phyloP scores from a whole-genome alignment of 2,329 filamentous ascomycete genomes.

The Trichoderma semiorbis region DNA sequence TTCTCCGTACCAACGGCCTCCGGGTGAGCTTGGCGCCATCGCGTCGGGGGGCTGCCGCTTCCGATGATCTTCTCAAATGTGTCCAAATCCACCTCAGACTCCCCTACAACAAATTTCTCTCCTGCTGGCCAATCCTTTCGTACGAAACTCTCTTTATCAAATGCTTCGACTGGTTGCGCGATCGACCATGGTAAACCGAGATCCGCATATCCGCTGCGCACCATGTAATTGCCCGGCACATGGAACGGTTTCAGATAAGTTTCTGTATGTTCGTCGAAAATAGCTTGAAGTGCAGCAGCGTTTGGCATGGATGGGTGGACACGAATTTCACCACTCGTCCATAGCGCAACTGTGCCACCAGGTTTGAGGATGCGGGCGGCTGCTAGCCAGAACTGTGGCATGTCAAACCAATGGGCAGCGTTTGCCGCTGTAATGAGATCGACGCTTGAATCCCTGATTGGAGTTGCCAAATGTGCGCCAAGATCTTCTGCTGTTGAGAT shows the following conservation, averaged over 20 bases:
- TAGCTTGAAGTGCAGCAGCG: not conserved
- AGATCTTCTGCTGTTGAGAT: not conserved
- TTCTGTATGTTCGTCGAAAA: not conserved
- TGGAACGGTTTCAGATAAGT: not conserved
- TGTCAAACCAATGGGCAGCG: conserved; percentile 58
- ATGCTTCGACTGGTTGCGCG: not conserved
- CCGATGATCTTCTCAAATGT: not conserved
- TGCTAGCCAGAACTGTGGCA: conserved; percentile 46
- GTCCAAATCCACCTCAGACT: not conserved
- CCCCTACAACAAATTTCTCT: not conserved
- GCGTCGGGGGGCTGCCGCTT: not conserved
- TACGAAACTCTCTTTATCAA: not conserved
- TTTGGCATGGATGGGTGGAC: not conserved
- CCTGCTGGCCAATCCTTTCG: not conserved
- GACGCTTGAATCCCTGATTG: not conserved
- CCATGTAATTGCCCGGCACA: not conserved
- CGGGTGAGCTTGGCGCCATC: not conserved
- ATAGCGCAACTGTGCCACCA: conserved; percentile 53
- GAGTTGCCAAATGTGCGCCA: not conserved
- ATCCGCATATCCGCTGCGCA: not conserved
- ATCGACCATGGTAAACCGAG: not conserved
- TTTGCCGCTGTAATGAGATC: conserved; percentile 32
- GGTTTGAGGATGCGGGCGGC: conserved; percentile 47
- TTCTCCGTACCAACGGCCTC: not conserved
- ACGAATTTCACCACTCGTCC: conserved; percentile 34